Conservation (phyloP, 352 stramenopile genomes). For the Globisporangium mamillatum region DNA sequence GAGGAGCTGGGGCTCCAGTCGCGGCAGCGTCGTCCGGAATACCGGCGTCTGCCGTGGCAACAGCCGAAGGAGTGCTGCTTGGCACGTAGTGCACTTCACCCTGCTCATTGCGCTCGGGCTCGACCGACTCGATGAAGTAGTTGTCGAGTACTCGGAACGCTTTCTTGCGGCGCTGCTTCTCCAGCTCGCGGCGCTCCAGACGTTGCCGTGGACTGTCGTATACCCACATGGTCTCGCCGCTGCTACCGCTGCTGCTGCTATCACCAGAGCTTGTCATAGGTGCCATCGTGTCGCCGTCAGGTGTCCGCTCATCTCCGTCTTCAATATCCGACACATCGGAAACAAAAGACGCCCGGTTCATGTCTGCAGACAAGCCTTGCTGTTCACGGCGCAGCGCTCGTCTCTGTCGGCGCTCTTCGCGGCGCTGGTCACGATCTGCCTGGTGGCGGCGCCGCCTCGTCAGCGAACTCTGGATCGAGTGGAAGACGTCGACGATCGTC, state of each 20-base stretch:
- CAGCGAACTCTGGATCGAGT: constrained; percentile 40
- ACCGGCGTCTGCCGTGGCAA: constrained; percentile 26
- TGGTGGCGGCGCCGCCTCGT: constrained; percentile 13
- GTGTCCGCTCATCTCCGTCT: constrained; percentile 11
- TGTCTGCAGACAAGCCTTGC: neutral
- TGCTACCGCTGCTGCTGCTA: constrained; percentile 25
- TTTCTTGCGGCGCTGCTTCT: constrained; percentile 48
- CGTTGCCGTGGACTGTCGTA: constrained; percentile 52
- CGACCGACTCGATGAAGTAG: constrained; percentile 33
- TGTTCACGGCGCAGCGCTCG: neutral
- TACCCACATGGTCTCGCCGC: constrained; percentile 51
- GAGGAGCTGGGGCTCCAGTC: constrained; percentile 33
- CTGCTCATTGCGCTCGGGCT: constrained; percentile 6
- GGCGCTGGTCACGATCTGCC: constrained; percentile 4
- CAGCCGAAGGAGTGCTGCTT: neutral
- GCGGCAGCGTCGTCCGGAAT: constrained; percentile 33
- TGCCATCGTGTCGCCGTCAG: constrained; percentile 26
- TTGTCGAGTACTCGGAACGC: constrained; percentile 54
- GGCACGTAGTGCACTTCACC: constrained; percentile 1
- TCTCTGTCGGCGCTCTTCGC: neutral
- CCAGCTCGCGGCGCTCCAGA: constrained; percentile 43
- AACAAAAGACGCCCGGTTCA: neutral
- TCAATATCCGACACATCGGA: constrained; percentile 1
- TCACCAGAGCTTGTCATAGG: constrained; percentile 28
- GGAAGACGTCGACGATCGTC: constrained; percentile 56